phyloP scores from a whole-genome alignment of 2,329 filamentous ascomycete species.

The Phoma sp. region DNA sequence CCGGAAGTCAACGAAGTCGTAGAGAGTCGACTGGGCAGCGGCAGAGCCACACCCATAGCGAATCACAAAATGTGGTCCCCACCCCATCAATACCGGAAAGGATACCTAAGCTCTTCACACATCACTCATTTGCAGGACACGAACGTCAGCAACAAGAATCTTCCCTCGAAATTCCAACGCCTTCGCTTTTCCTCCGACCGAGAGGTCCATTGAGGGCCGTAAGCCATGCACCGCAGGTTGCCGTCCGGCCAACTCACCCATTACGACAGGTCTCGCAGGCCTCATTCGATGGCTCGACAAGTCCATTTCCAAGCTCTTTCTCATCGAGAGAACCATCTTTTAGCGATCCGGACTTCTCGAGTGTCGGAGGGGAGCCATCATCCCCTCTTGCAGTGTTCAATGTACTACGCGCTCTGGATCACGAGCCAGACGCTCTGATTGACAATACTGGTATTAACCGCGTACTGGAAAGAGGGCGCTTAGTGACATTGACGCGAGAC shows the following conservation, averaged over 20 bases:
- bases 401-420: constrained; percentile 81
- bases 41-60: no score
- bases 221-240: constrained; percentile 52
- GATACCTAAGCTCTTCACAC: constrained; percentile 54
- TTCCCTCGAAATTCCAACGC: constrained; percentile 28
- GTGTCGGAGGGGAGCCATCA: constrained; percentile 55
- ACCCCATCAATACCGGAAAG: constrained; percentile 32
- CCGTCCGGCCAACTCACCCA: constrained; percentile 39
- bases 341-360: constrained; percentile 60
- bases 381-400: constrained; percentile 75
- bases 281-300: constrained; percentile 41
- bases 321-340: constrained; percentile 38
- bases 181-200: constrained; percentile 42
- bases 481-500: constrained; percentile 84
- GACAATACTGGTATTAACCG: constrained; percentile 84
- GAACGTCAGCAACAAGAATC: constrained; percentile 41
- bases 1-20: background rate
- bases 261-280: constrained; percentile 46
- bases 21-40: constrained; percentile 8
- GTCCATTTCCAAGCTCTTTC: constrained; percentile 20
- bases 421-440: constrained; percentile 86
- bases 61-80: constrained; percentile 28
- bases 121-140: constrained; percentile 60
- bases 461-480: constrained; percentile 80
- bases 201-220: constrained; percentile 52